Percentiles rank a stretch among this genome's conserved stretches.
These are phyloP conservation scores for Metrosideros polymorpha DNA, from an alignment of 441 rosid genomes.

Conservation along the genomic window DNA sequence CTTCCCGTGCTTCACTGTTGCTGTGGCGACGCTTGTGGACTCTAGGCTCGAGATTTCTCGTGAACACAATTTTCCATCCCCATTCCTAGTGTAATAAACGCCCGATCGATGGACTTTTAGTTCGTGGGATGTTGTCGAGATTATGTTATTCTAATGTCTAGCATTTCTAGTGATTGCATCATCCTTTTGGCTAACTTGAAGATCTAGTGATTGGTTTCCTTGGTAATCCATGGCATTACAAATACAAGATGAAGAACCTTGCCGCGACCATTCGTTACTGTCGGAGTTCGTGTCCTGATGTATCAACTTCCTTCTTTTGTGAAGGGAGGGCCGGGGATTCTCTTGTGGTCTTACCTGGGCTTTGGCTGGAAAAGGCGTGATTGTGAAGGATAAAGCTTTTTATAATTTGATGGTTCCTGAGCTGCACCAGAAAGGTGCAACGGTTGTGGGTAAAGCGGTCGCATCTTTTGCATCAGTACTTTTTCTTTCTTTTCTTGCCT, in stretches of 20 bases:
- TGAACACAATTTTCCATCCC: not conserved
- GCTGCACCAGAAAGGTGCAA: constrained; percentile 26
- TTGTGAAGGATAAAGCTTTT: constrained; percentile 26
- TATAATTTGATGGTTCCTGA: constrained; percentile 20
- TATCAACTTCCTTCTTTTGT: not conserved
- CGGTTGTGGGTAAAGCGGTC: constrained; percentile 7
- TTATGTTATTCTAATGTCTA: not conserved
- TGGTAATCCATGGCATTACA: not conserved
- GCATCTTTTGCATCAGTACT: not conserved
- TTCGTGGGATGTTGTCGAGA: not conserved
- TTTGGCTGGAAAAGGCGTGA: constrained; percentile 26
- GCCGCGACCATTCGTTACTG: not conserved
- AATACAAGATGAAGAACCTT: not conserved
- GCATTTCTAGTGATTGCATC: not conserved
- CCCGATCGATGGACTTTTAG: not conserved
- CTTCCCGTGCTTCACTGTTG: not conserved
- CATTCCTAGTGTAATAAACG: not conserved
- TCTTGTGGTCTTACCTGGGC: constrained; percentile 27
- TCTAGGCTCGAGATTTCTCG: not conserved
- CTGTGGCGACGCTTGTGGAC: not conserved
- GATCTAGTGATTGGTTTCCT: not conserved
- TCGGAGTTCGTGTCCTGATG: not conserved
- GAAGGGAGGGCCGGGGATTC: constrained; percentile 14
- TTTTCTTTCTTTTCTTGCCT: not conserved
- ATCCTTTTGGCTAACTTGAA: not conserved